Percentiles rank a stretch among this genome's conserved stretches.
These are phyloP conservation scores for Galeopsis tetrahit DNA, from an alignment of 257 asterid genomes.

Conservation along the genomic window DNA sequence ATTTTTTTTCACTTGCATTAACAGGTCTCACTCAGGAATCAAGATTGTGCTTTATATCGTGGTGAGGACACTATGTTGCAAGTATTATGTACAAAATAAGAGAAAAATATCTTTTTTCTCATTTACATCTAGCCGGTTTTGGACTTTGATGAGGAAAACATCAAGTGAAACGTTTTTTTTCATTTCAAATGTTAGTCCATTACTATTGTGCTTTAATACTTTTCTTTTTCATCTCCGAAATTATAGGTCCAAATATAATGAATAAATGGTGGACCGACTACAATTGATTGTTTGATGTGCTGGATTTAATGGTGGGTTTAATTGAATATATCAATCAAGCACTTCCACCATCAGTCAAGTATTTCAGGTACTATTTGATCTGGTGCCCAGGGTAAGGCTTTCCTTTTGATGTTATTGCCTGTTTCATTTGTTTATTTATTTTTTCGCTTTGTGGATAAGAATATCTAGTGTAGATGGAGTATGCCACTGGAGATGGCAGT, in stretches of 20 bases:
- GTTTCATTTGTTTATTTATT: not conserved
- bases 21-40: not conserved
- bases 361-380: constrained; percentile 3
- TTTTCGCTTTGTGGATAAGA: not conserved
- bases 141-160: constrained; percentile 12
- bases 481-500: not conserved
- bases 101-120: not conserved
- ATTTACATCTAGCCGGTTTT: not conserved
- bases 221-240: not conserved
- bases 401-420: not conserved
- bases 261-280: not conserved
- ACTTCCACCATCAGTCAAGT: not conserved
- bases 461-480: not conserved
- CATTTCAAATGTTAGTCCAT: not conserved
- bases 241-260: not conserved
- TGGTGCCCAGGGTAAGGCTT: not conserved
- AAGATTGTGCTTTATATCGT: not conserved
- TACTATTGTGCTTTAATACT: not conserved
- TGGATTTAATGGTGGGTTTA: not conserved
- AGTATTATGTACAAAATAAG: not conserved
- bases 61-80: not conserved
- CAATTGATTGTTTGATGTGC: not conserved
- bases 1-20: not conserved
- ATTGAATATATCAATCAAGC: constrained; percentile 1
- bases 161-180: not conserved